Evolutionary conservation across 768 basidiomycete species (phyloP).

Genomic region (Hirschioporus abietinus): DNA sequence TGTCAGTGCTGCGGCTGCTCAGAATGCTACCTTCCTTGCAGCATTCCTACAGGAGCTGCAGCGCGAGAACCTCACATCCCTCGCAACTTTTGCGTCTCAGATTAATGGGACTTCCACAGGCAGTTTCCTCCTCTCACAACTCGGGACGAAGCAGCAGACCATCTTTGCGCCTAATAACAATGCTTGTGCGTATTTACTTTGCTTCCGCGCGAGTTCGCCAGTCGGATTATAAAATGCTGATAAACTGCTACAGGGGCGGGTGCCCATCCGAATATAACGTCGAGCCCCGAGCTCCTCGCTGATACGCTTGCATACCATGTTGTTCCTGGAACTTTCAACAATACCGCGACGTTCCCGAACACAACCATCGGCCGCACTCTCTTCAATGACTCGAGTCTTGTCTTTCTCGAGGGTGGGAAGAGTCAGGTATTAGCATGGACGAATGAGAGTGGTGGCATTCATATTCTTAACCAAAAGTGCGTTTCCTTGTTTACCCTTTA

Average conservation of each 20-base stretch:
- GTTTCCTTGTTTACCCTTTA: conserved; percentile 6
- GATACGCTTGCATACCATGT: conserved; percentile 54
- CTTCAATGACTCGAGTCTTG: conserved; percentile 42
- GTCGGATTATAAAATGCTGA: no score
- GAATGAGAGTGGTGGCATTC: conserved; percentile 30
- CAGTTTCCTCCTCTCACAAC: conserved; percentile 33
- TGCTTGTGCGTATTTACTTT: conserved; percentile 38
- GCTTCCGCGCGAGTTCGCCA: neutral
- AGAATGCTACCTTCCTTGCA: conserved; percentile 24
- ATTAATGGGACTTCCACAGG: conserved; percentile 43
- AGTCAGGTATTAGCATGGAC: conserved; percentile 53
- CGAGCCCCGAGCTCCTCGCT: conserved; percentile 33
- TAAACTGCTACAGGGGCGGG: conserved; percentile 16
- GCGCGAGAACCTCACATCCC: conserved; percentile 32
- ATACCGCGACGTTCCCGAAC: conserved; percentile 44
- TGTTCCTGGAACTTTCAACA: conserved; percentile 45
- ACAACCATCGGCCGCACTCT: conserved; percentile 61
- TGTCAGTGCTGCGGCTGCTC: conserved; percentile 25
- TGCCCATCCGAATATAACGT: conserved; percentile 28
- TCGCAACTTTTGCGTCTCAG: conserved; percentile 33
- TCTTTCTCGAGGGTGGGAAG: conserved; percentile 52
- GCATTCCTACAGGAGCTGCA: conserved; percentile 35
- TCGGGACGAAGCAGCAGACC: conserved; percentile 26
- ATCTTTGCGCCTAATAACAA: conserved; percentile 54
- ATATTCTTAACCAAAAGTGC: conserved; percentile 47